Base-by-base conservation (phyloP, 768 basidiomycete species). In the Podaxis sp. region DNA sequence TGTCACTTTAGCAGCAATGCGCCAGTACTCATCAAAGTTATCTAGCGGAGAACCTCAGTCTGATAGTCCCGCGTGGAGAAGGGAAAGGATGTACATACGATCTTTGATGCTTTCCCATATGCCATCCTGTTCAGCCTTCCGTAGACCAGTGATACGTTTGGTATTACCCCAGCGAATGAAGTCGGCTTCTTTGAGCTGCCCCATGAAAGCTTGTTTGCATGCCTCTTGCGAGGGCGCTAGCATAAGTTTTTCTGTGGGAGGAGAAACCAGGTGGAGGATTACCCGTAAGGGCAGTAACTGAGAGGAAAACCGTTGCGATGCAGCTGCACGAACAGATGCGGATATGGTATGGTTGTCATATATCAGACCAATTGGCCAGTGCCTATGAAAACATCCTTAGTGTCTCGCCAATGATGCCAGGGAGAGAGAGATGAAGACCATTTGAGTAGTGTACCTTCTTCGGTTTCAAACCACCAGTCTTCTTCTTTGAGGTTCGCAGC, bases 381-480 rank as follows among this genome's bases (percentile, higher is more conserved):
- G 95, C 95, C 97, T 99, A 69, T 47, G 47, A n/a, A 32, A 52
- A 23, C 37, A 36, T 18, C 50, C 57, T 47, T 61, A 63, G 56
- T 50, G 46, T 50, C 11, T 14, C n/a, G 28, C 42, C 10, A 51
- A 46, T 42, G 37, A 52, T 4, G 59, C 14, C 18, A 28, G 28
- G 32, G 50, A 18, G 13, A 51, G 55, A 58, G 14, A 48, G 53
- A 79, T 85, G 63, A 60, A 11, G 23, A 96, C 96, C 96, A 98
- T 76, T 94, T 93, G 67, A 95, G 80, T 52, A 91, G 70, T 5
- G 81, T 83, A 32, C 92, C 91, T 65, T 87, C 89, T 56, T 91
- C 90, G 63, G 87, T 90, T 74, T 97, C 94, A 72, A 99, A 97
- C 97, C 96, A 98, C 91, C 96, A 94, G 55, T 95, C 91, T 60